Percentiles rank a stretch among this genome's conserved stretches.
These are phyloP conservation scores for Teratosphaeria gauchensis DNA, from an alignment of 2,329 filamentous ascomycete genomes.

Conservation along the genomic window DNA sequence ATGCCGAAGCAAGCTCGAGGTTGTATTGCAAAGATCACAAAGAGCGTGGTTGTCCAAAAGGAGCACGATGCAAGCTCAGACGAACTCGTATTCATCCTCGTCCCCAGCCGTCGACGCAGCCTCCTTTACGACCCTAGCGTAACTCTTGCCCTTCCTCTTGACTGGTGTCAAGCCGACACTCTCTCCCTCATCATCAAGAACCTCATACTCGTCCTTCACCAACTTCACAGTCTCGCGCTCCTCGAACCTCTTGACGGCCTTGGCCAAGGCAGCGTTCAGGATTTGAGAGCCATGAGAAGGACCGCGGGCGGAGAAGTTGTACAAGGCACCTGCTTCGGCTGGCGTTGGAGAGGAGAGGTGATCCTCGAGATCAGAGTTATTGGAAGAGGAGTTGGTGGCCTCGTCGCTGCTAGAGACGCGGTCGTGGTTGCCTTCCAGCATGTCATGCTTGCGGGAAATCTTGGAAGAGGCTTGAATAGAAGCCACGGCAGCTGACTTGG, in stretches of 20 bases:
- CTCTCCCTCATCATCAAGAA: constrained; percentile 33
- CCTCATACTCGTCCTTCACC: constrained; percentile 51
- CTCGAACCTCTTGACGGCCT: constrained; percentile 52
- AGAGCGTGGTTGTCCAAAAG: background rate
- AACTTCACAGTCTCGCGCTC: constrained; percentile 51
- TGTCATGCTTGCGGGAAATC: constrained; percentile 35
- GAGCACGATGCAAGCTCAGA: constrained; percentile 11
- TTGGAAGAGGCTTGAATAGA: constrained; percentile 19
- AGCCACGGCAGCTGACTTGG: constrained; percentile 18
- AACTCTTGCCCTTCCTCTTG: constrained; percentile 23
- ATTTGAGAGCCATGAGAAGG: constrained; percentile 48
- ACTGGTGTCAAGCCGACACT: constrained; percentile 19
- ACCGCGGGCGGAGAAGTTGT: constrained; percentile 45
- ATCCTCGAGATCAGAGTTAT: constrained; percentile 23
- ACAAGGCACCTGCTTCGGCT: constrained; percentile 41
- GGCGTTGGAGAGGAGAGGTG: constrained; percentile 35
- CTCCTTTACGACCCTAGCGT: constrained; percentile 19
- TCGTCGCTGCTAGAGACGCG: constrained; percentile 20
- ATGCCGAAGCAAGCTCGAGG: background rate
- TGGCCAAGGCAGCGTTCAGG: constrained; percentile 45
- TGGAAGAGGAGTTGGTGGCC: constrained; percentile 35
- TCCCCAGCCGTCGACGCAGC: constrained; percentile 14
- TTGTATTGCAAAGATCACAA: background rate
- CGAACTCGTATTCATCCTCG: constrained; percentile 27
- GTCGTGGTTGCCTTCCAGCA: constrained; percentile 23